phyloP scores from a whole-genome alignment of 768 basidiomycete species.

The Pleurotus eryngii region DNA sequence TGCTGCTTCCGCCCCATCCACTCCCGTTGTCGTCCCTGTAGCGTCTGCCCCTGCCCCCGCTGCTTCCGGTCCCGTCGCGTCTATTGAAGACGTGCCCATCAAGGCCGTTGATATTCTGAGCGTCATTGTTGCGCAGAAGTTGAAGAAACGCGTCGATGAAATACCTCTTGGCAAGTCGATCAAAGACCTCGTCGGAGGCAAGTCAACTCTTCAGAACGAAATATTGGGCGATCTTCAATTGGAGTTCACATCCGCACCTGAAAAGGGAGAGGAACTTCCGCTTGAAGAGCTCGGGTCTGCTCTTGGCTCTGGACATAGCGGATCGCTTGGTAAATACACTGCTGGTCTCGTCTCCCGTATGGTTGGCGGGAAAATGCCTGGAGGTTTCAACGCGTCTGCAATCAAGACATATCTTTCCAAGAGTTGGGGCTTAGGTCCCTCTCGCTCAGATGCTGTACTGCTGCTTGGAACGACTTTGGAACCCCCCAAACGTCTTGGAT shows the following conservation, averaged over 20 bases:
- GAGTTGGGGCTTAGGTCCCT: slow-evolving; percentile 92
- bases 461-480: slow-evolving; percentile 91
- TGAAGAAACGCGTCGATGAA: slow-evolving; percentile 93
- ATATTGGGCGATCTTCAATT: slow-evolving; percentile 95
- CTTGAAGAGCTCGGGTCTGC: slow-evolving; percentile 93
- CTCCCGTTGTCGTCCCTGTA: slow-evolving; percentile 38
- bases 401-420: slow-evolving; percentile 89
- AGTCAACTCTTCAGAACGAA: slow-evolving; percentile 98
- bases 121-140: slow-evolving; percentile 92
- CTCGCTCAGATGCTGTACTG: slow-evolving; percentile 86
- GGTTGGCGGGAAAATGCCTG: slow-evolving; percentile 96
- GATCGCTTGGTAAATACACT: slow-evolving; percentile 91
- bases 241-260: slow-evolving; percentile 92
- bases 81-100: slow-evolving; percentile 87
- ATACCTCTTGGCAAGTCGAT: slow-evolving; percentile 90
- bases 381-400: slow-evolving; percentile 92
- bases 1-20: slow-evolving; percentile 33
- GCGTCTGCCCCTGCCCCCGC: slow-evolving; percentile 41
- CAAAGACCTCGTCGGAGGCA: slow-evolving; percentile 98
- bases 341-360: slow-evolving; percentile 80
- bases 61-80: slow-evolving; percentile 60
- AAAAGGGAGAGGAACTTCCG: slow-evolving; percentile 97
- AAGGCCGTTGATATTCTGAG: slow-evolving; percentile 87
- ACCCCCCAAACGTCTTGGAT: slow-evolving; percentile 88
- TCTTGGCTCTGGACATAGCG: slow-evolving; percentile 75